Base-by-base conservation (phyloP, 2,329 filamentous ascomycete genomes). In the Xylaria sp. region DNA sequence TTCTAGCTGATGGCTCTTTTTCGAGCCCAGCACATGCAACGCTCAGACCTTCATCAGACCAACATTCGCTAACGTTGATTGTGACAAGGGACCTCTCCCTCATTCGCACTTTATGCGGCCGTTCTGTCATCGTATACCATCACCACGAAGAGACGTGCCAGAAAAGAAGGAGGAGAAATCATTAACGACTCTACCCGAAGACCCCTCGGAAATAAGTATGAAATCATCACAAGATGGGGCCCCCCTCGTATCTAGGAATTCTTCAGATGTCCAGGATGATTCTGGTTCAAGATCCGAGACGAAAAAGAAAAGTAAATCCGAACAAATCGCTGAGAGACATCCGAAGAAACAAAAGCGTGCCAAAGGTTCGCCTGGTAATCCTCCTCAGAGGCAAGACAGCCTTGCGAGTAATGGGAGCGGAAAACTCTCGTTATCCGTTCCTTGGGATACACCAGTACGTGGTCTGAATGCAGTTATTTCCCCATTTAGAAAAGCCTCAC, bases 71-170 rank as follows among this genome's bases (percentile, higher is more conserved):
- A 19, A 63, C 45, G 2, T 8, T 4, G 11, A 25, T 15, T 37
- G 8, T 33, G 21, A 37, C 35, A 63, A 63, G 0, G 87, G 86
- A 0, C 80, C 82, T 28, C 79, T 83, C 43, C 78, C 82, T 0
- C 87, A 89, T 69, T 86, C 85, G 0, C 81, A 86, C 47, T 89
- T 87, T 65, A 89, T 89, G 86, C 77, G 87, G 40, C 83, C 85
- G 0, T 77, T 84, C 53, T 87, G 84, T 63, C 82, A 86, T 57
- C 82, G 80, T 52, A 84, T 83, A 69, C 67, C 73, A 3, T 67
- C 74, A n/a, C 67, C 78, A 25, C 72, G 78, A 17, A 65, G 62
- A 17, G 43, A 73, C 69, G 51, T 61, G 60, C 68, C 58, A 67
- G 74, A 57, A 56, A 75, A 50, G 72, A 75, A 51, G 37, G 76